Evolutionary conservation across 176 grass and related monocot species (phyloP), one percentile per base, ranked within the genome.

Genomic region (Cenchrus fungigraminus): DNA sequence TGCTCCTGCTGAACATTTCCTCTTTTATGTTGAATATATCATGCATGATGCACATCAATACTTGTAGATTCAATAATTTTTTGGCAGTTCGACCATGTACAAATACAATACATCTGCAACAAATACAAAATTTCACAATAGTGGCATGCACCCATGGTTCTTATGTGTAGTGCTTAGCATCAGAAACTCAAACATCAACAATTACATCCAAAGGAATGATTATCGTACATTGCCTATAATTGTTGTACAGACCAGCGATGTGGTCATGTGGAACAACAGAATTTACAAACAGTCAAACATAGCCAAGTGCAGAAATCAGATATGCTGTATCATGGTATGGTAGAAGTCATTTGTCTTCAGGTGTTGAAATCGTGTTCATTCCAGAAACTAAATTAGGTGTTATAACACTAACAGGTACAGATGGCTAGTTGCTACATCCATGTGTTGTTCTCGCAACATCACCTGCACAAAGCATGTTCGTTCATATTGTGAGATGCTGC

Each of bases 391-490:
- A 86, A 76, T 68, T 32, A 64, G 12, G 22, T 55, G 66, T 67
- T 74, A 79, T 80, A 83, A 70, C 50, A 28, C 50, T 79, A 73
- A 60, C 73, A 83, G 66, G 49, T 79, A 86, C 73, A 77, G 22
- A 71, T 22, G 47, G 62, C 75, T 82, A 66, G 71, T 77, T 86
- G 73, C 88, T 71, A 82, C 17, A 77, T 49, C 37, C 64, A 59
- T 47, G 86, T 65, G 12, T 77, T 68, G 58, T 58, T 79, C 44
- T 68, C 60, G 68, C 20, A 73, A 43, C n/a, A 63, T 90, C 79
- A 90, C 89, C 84, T 90, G 88, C 73, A 86, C 56, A 89, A 43
- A 43, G 64, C 9, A 59, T 53, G 68, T 71, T 31, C 0, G 31
- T 22, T 85, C 31, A 64, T 9, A 71, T 19, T 78, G 58, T 82